Evolutionary conservation across 495 filamentous ascomycete genomes (phyloP), one percentile per base, ranked within the genome.

Genomic region (Ramalina peruviana): DNA sequence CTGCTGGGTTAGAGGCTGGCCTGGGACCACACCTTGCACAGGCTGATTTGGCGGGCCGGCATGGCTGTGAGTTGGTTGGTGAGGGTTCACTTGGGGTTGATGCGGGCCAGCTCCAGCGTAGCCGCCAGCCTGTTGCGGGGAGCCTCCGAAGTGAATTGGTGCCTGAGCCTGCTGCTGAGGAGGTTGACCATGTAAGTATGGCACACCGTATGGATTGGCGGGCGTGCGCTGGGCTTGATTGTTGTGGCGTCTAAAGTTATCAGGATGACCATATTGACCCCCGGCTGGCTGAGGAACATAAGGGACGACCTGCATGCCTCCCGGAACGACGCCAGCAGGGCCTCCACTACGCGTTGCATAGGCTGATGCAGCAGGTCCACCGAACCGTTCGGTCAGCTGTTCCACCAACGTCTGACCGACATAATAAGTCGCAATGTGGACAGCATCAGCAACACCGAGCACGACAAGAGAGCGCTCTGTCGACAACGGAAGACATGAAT

Each of bases 391-490:
- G 4, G 88, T 95, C 43, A 98, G 76, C 64, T 97, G 92, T 68
- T 98, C 90, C 40, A 90, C 83, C 27, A 98, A 77, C 7, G 92
- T 97, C 64, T 87, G 92, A 13, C 87, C 90, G 49, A 97, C 89
- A 58, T 98, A 98, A 71, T 97, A 98, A 23, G 89, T 93, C 23
- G 92, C 92, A 62, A 98, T 98, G 66, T 98, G 92, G 43, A 98
- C 92, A 37, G 92, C 89, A 70, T 92, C 86, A 46, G 86, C 86
- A 40, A 92, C 86, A 59, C 86, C 86, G 62, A 88, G 82, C 42
- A 92, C 85, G 47, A 96, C 88, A n/a, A 98, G 79, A 15, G 93
- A 97, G 41, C 92, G 84, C 69, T 98, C 92, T 39, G 85, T 92
- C 10, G 92, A 97, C 38, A 95, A 69, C 19, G 92, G 92, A 38